Evolutionary conservation across 177 flowering plant genomes (phyloP).

Genomic region (Vitis hybrid): DNA sequence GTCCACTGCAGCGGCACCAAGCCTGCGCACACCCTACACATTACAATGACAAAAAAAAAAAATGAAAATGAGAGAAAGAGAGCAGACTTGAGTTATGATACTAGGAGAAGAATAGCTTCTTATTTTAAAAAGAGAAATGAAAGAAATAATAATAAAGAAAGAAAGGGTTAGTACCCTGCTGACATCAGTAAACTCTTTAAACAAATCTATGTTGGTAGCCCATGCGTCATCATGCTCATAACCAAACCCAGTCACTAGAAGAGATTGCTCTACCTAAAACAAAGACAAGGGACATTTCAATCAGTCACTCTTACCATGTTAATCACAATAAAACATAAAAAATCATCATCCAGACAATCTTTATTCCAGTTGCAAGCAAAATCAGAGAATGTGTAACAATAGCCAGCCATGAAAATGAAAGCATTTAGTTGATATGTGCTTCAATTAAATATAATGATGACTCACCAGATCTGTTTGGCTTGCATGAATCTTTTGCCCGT

Average conservation of each 20-base stretch:
- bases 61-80: not conserved
- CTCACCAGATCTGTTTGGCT: constrained; percentile 76
- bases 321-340: not conserved
- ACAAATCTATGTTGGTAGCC: constrained; percentile 81
- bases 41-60: not conserved
- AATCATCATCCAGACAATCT: not conserved
- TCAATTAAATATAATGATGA: not conserved
- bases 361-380: not conserved
- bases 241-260: constrained; percentile 94
- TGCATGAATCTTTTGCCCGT: constrained; percentile 76
- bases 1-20: constrained; percentile 97
- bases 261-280: constrained; percentile 80
- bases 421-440: not conserved
- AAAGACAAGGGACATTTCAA: not conserved
- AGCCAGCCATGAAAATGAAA: not conserved
- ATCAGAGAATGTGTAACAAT: not conserved
- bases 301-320: not conserved
- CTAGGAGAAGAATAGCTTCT: not conserved
- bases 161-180: constrained; percentile 61
- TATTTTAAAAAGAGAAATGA: too few species aligned
- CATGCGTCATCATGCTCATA: constrained; percentile 98
- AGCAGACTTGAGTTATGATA: not conserved
- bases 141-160: not conserved
- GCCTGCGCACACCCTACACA: constrained; percentile 91
- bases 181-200: constrained; percentile 88